Percentiles rank a stretch among this genome's conserved stretches.
phyloP scores from a whole-genome alignment of 2,329 filamentous ascomycete genomes.

The Chaetomiaceae sp. region DNA sequence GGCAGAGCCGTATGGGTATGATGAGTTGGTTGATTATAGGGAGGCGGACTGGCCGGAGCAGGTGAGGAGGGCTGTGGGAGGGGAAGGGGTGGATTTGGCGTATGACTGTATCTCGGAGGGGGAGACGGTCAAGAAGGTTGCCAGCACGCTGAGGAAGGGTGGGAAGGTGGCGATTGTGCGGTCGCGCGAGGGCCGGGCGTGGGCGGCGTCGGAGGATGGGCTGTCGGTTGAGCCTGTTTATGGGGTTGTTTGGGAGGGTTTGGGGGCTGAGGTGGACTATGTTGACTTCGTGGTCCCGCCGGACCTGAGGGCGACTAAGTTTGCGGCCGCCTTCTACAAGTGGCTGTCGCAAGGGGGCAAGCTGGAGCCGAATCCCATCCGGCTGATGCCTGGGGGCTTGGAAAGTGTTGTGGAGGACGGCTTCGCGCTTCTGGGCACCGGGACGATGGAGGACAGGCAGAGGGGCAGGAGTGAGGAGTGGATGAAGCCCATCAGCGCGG shows the following conservation, averaged over 20 bases:
- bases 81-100: too few species aligned
- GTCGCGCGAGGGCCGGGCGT: too few species aligned
- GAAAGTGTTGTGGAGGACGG: background rate
- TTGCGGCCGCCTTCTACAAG: background rate
- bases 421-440: background rate
- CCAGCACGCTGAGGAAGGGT: too few species aligned
- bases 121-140: too few species aligned
- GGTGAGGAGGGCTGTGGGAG: too few species aligned
- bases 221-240: background rate
- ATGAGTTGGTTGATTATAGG: too few species aligned
- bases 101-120: too few species aligned
- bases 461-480: background rate
- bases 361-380: slow-evolving; percentile 1
- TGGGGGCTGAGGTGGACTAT: background rate
- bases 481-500: background rate
- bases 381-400: background rate
- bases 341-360: background rate
- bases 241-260: background rate
- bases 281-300: background rate
- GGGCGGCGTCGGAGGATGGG: too few species aligned
- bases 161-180: too few species aligned
- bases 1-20: too few species aligned
- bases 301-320: background rate
- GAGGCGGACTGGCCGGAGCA: too few species aligned
- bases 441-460: background rate